Evolutionary conservation across 176 grass and related monocot species (phyloP).

Genomic region (Themeda triandra): DNA sequence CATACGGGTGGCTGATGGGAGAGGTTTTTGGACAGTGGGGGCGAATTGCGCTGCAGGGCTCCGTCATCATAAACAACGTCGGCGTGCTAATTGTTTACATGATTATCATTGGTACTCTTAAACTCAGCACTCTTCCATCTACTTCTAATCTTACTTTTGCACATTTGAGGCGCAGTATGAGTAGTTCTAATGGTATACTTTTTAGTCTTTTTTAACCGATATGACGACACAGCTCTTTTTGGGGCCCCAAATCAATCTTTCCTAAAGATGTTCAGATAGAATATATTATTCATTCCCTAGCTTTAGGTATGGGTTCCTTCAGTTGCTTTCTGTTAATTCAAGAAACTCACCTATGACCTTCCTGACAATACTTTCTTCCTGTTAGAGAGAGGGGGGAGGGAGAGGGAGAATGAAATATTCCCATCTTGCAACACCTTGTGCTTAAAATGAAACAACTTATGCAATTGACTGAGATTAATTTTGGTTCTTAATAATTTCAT

Average conservation of each 20-base stretch:
- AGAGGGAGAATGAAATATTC: background rate
- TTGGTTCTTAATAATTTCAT: conserved; percentile 1
- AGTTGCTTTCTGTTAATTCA: background rate
- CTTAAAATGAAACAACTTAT: conserved; percentile 19
- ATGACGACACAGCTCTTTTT: background rate
- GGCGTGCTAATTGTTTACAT: conserved; percentile 79
- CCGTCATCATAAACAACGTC: conserved; percentile 71
- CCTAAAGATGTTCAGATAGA: background rate
- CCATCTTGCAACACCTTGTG: background rate
- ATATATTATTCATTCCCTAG: background rate
- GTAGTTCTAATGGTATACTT: background rate
- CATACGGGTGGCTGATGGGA: conserved; percentile 73
- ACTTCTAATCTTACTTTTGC: background rate
- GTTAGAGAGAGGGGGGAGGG: background rate
- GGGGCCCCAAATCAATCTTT: background rate
- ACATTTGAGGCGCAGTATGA: background rate
- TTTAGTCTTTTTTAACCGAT: background rate
- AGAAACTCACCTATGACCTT: background rate
- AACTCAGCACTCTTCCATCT: conserved; percentile 1
- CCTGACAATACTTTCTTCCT: background rate
- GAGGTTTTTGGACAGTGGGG: conserved; percentile 51
- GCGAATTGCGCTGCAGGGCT: conserved; percentile 60
- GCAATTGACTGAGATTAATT: background rate
- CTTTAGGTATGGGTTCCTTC: conserved; percentile 11
- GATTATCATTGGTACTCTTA: conserved; percentile 79